Conservation (phyloP, 179 eudicot species). For the Beta corolliflora region DNA sequence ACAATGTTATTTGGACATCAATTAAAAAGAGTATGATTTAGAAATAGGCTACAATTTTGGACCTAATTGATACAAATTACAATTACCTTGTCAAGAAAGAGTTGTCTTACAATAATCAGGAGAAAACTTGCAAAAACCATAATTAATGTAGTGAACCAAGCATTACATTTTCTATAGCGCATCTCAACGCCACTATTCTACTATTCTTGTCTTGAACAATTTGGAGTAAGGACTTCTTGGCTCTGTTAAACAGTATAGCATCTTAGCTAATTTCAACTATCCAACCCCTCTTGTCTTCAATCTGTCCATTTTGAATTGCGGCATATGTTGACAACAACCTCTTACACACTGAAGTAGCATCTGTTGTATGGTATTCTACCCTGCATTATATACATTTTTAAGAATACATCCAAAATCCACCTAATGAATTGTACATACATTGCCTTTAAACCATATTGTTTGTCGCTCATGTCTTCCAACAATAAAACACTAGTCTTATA, state of each 20-base stretch:
- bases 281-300: constrained; percentile 86
- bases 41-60: no score
- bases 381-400: constrained; percentile 31
- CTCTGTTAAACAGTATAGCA: background rate
- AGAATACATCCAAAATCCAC: background rate
- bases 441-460: background rate
- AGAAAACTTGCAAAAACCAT: background rate
- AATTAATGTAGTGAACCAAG: background rate
- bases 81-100: no score
- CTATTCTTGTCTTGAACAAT: no score
- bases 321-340: constrained; percentile 42
- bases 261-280: constrained; percentile 44
- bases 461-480: background rate
- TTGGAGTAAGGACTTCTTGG: background rate
- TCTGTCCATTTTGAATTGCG: constrained; percentile 57
- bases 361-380: constrained; percentile 45
- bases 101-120: background rate
- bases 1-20: no score
- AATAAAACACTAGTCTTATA: background rate
- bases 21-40: no score
- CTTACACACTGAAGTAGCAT: constrained; percentile 33
- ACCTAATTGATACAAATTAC: no score
- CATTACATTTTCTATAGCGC: background rate
- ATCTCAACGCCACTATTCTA: no score
- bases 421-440: background rate